Evolutionary conservation across 176 grass and related monocot genomes (phyloP), one percentile per base, ranked within the genome.

Genomic region (Carex kokanica): DNA sequence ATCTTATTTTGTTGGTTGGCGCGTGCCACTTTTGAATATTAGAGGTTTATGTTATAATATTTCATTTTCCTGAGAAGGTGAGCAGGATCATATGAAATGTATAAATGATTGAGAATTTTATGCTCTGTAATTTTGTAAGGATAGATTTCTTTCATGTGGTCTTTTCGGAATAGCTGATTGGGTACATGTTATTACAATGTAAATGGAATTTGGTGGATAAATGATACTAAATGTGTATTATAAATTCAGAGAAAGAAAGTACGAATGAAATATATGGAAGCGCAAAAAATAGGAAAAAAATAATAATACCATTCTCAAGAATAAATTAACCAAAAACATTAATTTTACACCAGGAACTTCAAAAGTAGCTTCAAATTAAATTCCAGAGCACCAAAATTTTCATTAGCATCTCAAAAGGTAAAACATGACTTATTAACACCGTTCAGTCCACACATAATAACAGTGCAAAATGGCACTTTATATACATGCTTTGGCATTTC

Each of bases 401-500:
- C 73, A 55, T 77, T 17, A 3, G 23, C 5, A 29, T 77, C 6
- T 77, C 25, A 32, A 6, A 24, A 77, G 73, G 51, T 49, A 55
- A 53, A 55, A 55, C 23, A 54, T 29, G 23, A 55, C 21, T 54
- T 53, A 54, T 55, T 11, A 45, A 77, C 49, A 55, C 49, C 24
- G 5, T 77, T 24, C 73, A 31, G 73, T 32, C 49, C 73, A 77
- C 6, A 54, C 31, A 54, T 17, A 31, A 54, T 27, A 75, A 31
- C 6, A 55, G 23, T 55, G 45, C 24, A 77, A 40, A 77, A 55
- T 77, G 49, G 23, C 49, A 31, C 49, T 77, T 40, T 40, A 17
- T 54, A 54, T 53, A 55, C 73, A 77, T 31, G 13, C 24, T 55
- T 55, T 77, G 73, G 73, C 73, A 77, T 77, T 55, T 77, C 73